phyloP scores from a whole-genome alignment of 352 stramenopile species.

The Thalassiosira gravida region DNA sequence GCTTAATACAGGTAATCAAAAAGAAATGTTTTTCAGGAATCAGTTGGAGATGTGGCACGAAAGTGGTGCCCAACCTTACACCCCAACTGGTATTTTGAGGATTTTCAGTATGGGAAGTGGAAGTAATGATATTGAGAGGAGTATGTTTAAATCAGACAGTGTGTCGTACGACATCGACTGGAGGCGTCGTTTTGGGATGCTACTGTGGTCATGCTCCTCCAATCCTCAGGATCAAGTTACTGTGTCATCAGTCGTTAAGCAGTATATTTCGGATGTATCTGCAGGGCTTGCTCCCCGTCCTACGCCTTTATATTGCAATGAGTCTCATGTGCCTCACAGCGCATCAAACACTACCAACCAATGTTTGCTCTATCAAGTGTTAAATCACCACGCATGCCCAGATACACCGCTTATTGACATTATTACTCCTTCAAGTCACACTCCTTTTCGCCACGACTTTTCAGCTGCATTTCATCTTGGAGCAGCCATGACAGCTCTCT shows the following conservation, averaged over 20 bases:
- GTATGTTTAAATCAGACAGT: slow-evolving; percentile 56
- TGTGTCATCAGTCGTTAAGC: slow-evolving; percentile 56
- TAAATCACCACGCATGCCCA: slow-evolving; percentile 44
- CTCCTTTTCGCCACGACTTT: slow-evolving; percentile 66
- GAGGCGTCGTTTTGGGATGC: slow-evolving; percentile 74
- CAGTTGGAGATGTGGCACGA: slow-evolving; percentile 64
- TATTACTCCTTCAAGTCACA: slow-evolving; percentile 61
- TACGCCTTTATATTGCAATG: slow-evolving; percentile 40
- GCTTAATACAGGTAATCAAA: slow-evolving; percentile 41
- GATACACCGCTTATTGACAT: slow-evolving; percentile 30
- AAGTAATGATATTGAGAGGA: slow-evolving; percentile 62
- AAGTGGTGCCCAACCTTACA: slow-evolving; percentile 42
- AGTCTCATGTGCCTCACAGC: background rate
- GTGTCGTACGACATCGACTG: slow-evolving; percentile 68
- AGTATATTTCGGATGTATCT: slow-evolving; percentile 65
- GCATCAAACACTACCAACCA: slow-evolving; percentile 25
- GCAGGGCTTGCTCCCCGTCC: slow-evolving; percentile 57
- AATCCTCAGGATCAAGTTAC: slow-evolving; percentile 8
- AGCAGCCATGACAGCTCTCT: slow-evolving; percentile 60
- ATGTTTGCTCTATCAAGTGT: slow-evolving; percentile 69
- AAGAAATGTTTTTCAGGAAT: slow-evolving; percentile 37
- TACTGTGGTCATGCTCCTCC: slow-evolving; percentile 43
- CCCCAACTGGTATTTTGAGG: slow-evolving; percentile 50
- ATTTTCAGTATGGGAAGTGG: slow-evolving; percentile 64
- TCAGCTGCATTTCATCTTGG: slow-evolving; percentile 77